Evolutionary conservation across 1,284 basidiomycete genomes (phyloP), one percentile per base, ranked within the genome.

Genomic region (Cryptococcus floricola): DNA sequence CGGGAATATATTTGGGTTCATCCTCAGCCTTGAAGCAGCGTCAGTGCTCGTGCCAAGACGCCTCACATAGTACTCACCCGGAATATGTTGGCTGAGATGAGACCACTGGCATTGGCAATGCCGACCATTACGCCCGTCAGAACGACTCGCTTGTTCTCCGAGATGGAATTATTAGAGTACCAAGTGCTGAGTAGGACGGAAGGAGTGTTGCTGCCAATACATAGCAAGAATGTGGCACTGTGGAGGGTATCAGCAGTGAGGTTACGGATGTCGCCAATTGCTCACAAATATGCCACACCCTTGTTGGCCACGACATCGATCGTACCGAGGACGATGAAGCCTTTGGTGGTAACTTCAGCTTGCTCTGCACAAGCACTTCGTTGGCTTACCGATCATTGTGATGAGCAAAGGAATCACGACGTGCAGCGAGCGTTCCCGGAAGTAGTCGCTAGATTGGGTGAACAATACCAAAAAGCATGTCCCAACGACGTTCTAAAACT

Each of bases 71-170:
- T 16, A 38, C 16, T 43, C 41, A 51, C 51, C 25, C 43, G 75
- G 67, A 82, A 83, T 12, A 82, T 79, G 60, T 83, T 83, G 34
- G 80, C 80, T 5, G 80, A 80, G 54, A 82, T 80, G 23, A 82
- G 66, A 39, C 81, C 81, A 53, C 81, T 77, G 38, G 79, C 76
- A 64, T 83, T 82, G 42, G 80, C 81, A 55, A 82, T 73, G 0
- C 80, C 81, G 51, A 82, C 81, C 79, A 58, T 48, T 13, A 82
- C 79, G 14, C 80, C 80, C 5, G 81, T 80, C 19, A 82, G 79
- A 10, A 81, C 79, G 31, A 80, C 80, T 16, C 81, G 75, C 44
- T 79, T 73, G 23, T 78, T 80, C 68, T 83, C 81, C 41, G 76
- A 77, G 16, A 79, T 79, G 2, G 81, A 80, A 59, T 82, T 82